A percentile compares a stretch with the other conserved stretches of the same genome.
These are phyloP conservation scores for Mycena rosella DNA, from an alignment of 768 basidiomycete genomes.

Conservation along the genomic window DNA sequence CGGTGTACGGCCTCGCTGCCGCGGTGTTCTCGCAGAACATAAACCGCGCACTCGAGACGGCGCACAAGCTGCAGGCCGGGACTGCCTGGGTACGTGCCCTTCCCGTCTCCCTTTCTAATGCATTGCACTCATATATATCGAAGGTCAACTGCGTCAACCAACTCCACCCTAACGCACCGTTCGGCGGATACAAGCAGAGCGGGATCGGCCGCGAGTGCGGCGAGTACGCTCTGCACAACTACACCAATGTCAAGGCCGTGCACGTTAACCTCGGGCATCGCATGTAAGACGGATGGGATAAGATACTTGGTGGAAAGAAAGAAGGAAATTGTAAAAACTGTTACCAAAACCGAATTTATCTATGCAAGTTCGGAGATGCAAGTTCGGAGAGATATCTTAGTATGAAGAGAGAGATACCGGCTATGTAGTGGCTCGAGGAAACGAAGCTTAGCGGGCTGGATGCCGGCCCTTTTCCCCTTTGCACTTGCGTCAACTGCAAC, in stretches of 20 bases:
- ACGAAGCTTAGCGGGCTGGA: too few relatives aligned
- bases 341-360: too few relatives aligned
- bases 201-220: conserved; percentile 80
- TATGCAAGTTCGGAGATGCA: too few relatives aligned
- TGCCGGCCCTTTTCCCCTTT: too few relatives aligned
- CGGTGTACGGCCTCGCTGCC: conserved; percentile 82
- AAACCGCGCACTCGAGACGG: conserved; percentile 71
- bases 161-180: conserved; percentile 33
- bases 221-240: conserved; percentile 70
- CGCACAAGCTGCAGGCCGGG: conserved; percentile 76
- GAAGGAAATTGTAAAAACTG: too few relatives aligned
- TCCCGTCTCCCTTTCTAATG: neutral
- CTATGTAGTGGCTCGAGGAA: too few relatives aligned
- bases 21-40: conserved; percentile 82
- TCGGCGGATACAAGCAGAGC: conserved; percentile 71
- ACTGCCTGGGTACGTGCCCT: conserved; percentile 63
- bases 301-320: too few relatives aligned
- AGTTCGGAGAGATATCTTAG: too few relatives aligned
- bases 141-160: conserved; percentile 47
- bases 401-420: too few relatives aligned
- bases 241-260: conserved; percentile 71
- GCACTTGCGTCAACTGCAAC: too few relatives aligned
- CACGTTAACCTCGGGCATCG: conserved; percentile 64
- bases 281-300: too few relatives aligned
- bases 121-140: neutral